These are phyloP conservation scores for Prunus davidiana DNA, from an alignment of 306 rosid species.

Conservation along the genomic window DNA sequence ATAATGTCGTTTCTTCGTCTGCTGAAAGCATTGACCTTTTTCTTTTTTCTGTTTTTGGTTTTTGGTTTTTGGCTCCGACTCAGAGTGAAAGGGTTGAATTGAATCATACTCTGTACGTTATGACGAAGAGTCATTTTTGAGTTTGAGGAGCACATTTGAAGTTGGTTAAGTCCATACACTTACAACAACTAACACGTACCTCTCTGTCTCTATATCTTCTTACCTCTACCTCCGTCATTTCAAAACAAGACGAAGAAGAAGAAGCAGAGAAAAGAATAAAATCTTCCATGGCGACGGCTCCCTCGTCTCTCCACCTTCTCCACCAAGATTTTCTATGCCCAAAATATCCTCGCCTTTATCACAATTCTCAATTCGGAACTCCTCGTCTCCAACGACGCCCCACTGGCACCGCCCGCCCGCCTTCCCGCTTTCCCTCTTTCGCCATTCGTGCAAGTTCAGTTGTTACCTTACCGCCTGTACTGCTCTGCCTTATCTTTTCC, in stretches of 20 bases:
- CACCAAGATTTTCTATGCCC: conserved; percentile 26
- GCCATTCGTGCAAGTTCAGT: conserved; percentile 48
- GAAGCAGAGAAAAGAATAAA: neutral
- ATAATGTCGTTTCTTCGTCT: no score
- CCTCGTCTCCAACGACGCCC: conserved; percentile 21
- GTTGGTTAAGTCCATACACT: no score
- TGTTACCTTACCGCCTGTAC: conserved; percentile 43
- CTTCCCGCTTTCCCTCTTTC: conserved; percentile 7
- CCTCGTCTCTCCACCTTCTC: conserved; percentile 32
- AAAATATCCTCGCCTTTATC: conserved; percentile 34
- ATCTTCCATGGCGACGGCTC: conserved; percentile 40
- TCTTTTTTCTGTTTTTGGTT: no score
- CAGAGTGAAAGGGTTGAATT: no score
- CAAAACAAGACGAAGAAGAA: neutral
- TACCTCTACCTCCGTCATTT: neutral
- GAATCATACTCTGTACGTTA: no score
- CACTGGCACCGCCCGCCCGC: no score
- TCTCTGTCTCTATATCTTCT: no score
- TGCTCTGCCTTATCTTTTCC: neutral
- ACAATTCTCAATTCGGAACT: conserved; percentile 34
- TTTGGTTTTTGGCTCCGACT: no score
- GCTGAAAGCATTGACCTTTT: no score
- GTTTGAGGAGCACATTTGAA: no score
- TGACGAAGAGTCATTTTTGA: no score
- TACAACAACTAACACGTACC: no score